Evolutionary conservation across 2,329 filamentous ascomycete species (phyloP), one percentile per base, ranked within the genome.

Genomic region (Fusarium annulatum): DNA sequence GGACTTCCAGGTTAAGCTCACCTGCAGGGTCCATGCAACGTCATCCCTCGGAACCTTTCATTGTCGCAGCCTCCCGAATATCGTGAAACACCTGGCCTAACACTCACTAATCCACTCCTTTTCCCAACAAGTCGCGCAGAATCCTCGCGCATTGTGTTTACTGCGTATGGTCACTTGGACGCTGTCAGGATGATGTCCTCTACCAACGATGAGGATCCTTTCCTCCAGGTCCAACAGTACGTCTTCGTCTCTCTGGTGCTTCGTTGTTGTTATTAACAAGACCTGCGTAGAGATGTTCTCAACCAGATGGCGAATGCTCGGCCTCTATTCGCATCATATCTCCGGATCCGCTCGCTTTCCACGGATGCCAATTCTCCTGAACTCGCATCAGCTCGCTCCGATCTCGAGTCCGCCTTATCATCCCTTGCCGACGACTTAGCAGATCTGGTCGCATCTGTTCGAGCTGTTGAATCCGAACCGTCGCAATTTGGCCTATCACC

Each of bases 261-360:
- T 53, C 16, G 30, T 33, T 36, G 38, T 46, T 51, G n/a, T 43
- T 46, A 28, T 64, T 77, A 60, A 77, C 61, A 19, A 38, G 15
- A 55, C 19, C 51, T 18, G n/a, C 34, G 6, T 81, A 97, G 95
- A 84, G 96, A 99, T 84, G 94, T 98, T 76, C 91, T 97, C 75
- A 86, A 91, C 72, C 93, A 97, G 69, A 91, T 99, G 73, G 89
- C 92, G 74, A 90, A 90, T 19, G 93, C 94, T 60, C 92, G 96
- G 15, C 92, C 95, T 59, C 91, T 98, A 64, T 98, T 98, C 87
- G 92, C 93, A 73, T 98, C 95, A 21, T 99, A 97, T 86, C 89
- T 97, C 48, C 96, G 96, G 80, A 99, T 99, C 84, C 94, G 95
- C 80, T 96, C 95, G 51, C 92, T 97, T 33, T 89, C 92, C 67